Evolutionary conservation across 306 rosid species (phyloP).

Genomic region (Pyrus communis): DNA sequence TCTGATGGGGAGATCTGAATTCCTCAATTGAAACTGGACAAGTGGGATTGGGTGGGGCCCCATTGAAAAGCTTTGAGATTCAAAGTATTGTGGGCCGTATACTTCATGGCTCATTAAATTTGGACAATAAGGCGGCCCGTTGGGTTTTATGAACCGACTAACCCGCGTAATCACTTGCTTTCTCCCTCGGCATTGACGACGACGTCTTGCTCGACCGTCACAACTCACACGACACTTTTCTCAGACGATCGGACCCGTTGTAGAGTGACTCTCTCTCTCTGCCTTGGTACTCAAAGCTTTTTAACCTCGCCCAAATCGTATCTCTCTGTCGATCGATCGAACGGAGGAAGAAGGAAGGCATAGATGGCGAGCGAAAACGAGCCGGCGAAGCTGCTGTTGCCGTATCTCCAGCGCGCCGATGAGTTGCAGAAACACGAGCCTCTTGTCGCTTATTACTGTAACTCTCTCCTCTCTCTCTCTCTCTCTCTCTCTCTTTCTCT

Average conservation of each 20-base stretch:
- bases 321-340: not conserved
- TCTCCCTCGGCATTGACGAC: not conserved
- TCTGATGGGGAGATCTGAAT: too few relatives aligned
- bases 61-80: not conserved
- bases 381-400: slow-evolving; percentile 91
- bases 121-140: not conserved
- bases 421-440: slow-evolving; percentile 98
- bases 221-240: not conserved
- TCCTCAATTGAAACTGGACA: too few relatives aligned
- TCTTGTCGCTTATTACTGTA: slow-evolving; percentile 93
- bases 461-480: not conserved
- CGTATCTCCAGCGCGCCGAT: slow-evolving; percentile 99
- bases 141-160: not conserved
- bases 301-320: not conserved
- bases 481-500: too few relatives aligned
- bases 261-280: not conserved
- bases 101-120: not conserved
- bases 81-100: not conserved
- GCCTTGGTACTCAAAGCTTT: not conserved
- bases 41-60: not conserved
- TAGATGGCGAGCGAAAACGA: slow-evolving; percentile 83
- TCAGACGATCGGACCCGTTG: not conserved
- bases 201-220: not conserved
- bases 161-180: not conserved
- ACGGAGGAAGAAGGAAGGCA: not conserved